Evolutionary conservation across 2,329 filamentous ascomycete species (phyloP).

Genomic region (Bimuria novae-zelandiae): DNA sequence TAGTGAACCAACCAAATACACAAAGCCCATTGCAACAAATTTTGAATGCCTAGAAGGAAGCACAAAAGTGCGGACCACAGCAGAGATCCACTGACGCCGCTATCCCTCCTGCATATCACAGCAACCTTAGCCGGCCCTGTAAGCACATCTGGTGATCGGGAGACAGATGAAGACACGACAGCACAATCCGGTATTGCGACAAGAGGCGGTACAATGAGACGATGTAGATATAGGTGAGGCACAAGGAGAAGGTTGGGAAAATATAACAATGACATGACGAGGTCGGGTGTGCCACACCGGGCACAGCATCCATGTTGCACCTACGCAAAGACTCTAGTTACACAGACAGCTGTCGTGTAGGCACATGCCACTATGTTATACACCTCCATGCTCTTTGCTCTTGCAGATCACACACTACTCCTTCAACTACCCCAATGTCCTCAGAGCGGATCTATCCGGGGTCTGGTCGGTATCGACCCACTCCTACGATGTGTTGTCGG

Average conservation of each 20-base stretch:
- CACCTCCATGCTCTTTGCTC: neutral
- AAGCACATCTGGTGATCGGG: neutral
- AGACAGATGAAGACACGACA: too few relatives aligned
- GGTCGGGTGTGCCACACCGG: neutral
- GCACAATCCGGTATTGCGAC: too few relatives aligned
- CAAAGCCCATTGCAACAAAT: neutral
- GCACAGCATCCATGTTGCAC: neutral
- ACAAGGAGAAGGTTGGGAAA: neutral
- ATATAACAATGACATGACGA: neutral
- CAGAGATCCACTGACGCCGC: neutral
- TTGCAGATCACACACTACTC: neutral
- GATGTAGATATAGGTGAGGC: too few relatives aligned
- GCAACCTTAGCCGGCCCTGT: neutral
- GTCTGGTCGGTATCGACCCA: too few relatives aligned
- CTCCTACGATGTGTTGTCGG: too few relatives aligned
- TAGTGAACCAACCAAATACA: neutral
- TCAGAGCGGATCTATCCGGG: too few relatives aligned
- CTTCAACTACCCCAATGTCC: too few relatives aligned
- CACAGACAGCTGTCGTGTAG: constrained; percentile 2
- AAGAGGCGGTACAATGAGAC: too few relatives aligned
- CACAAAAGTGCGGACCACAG: neutral
- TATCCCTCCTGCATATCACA: neutral
- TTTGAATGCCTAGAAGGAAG: neutral
- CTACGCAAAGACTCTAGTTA: neutral
- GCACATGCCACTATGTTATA: constrained; percentile 1